Base-by-base conservation (phyloP, 306 rosid species). In the Phaseolus lunatus region DNA sequence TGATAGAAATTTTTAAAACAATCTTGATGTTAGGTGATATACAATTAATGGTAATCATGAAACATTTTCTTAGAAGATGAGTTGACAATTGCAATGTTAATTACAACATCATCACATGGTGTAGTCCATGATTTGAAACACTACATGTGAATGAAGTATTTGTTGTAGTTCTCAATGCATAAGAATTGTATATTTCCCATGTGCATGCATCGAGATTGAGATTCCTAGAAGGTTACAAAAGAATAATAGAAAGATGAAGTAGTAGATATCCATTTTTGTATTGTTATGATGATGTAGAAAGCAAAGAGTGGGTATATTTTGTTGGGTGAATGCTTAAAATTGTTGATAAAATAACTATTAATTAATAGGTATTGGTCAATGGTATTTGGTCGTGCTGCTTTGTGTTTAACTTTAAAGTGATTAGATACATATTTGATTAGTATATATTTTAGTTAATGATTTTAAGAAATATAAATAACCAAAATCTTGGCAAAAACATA, bases 171-270 rank as follows among this genome's bases (percentile, higher is more conserved):
- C n/a, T n/a, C n/a, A 27, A 1, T 59, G 20, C 43, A 61, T 35
- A 37, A 0, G 29, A 33, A 29, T 41, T 41, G 15, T 27, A 29
- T 54, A 27, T 3, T 33, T 8, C 8, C 15, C 33, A 33, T 31
- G 43, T 61, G 67, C 43, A 62, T 33, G 47, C 24, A 26, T 63
- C 69, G 69, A 33, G 47, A 63, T 63, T 14, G 15, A 33, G 26
- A 47, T 33, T 31, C 47, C 26, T 35, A 63, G 23, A 61, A 20
- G 24, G 0, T 3, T 3, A 5, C 15, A 24, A 58, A n/a, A 62
- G 3, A 1, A 59, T 3, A 58, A 26, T 26, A 13, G 20, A 27
- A 31, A n/a, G 23, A 27, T 61, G 41, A 61, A 15, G 19, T 13
- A 6, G 5, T 15, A 59, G 20, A 13, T 10, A 33, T 14, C 20